phyloP scores from a whole-genome alignment of 768 basidiomycete species.

The Pleurotus pulmonarius region DNA sequence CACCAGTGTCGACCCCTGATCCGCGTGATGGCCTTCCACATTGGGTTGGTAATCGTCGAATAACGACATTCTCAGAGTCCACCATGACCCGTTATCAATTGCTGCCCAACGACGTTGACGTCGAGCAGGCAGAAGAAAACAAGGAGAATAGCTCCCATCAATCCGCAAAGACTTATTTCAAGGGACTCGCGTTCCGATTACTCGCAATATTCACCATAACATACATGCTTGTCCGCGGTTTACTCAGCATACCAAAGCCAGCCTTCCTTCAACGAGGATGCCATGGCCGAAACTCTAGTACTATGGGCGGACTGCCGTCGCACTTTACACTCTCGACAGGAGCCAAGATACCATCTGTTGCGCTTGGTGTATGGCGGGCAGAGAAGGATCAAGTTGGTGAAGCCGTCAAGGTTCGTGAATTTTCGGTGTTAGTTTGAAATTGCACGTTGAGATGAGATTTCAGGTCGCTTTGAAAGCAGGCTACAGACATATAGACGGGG shows the following conservation, averaged over 20 bases:
- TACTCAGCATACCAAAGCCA: not conserved
- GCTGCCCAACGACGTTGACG: constrained; percentile 1
- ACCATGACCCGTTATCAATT: not conserved
- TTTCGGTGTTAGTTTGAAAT: too few relatives aligned
- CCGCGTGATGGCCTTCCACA: too few relatives aligned
- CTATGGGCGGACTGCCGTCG: constrained; percentile 27
- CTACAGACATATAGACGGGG: constrained; percentile 72
- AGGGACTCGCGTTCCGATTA: not conserved
- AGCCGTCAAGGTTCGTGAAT: constrained; percentile 52
- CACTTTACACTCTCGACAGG: constrained; percentile 64
- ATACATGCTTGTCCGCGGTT: not conserved
- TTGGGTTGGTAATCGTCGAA: too few relatives aligned
- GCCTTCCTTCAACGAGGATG: not conserved
- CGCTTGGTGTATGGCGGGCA: constrained; percentile 67
- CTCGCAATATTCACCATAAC: not conserved
- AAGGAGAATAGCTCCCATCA: not conserved
- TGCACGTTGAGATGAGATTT: too few relatives aligned
- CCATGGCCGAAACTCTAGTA: constrained; percentile 3
- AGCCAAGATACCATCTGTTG: constrained; percentile 63
- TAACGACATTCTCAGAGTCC: too few relatives aligned
- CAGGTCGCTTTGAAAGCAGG: constrained; percentile 58
- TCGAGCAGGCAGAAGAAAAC: not conserved
- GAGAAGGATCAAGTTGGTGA: constrained; percentile 53
- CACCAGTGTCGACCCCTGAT: too few relatives aligned
- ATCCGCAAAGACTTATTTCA: not conserved